These are phyloP conservation scores for Backusella tarrabulga DNA, from an alignment of 192 early-diverging fungal species.

Conservation along the genomic window DNA sequence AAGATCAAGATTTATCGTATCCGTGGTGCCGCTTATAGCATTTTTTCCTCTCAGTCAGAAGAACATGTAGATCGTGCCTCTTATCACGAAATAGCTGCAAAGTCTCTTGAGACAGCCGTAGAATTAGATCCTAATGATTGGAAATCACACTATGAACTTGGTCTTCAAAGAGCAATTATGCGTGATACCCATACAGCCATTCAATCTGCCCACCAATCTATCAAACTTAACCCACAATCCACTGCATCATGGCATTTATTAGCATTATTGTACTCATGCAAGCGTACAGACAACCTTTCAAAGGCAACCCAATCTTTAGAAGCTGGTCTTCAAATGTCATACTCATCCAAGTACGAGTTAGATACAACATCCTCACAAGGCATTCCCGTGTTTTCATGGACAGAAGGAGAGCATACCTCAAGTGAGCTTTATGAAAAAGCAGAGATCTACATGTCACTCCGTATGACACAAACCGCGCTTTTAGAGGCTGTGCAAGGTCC, in stretches of 20 bases:
- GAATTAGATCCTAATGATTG: conserved; percentile 43
- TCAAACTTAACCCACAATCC: conserved; percentile 51
- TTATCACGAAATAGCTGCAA: background rate
- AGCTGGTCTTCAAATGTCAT: conserved; percentile 44
- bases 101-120: conserved; percentile 44
- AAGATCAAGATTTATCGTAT: background rate
- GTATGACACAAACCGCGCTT: conserved; percentile 2
- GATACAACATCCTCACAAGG: background rate
- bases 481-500: conserved; percentile 44
- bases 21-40: background rate
- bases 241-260: conserved; percentile 74
- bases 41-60: conserved; percentile 3
- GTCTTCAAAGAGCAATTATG: conserved; percentile 62
- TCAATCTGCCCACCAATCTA: conserved; percentile 48
- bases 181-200: conserved; percentile 59
- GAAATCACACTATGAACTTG: conserved; percentile 62
- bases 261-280: conserved; percentile 59
- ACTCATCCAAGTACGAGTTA: conserved; percentile 43
- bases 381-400: conserved; percentile 7
- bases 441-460: conserved; percentile 30
- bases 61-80: background rate
- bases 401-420: conserved; percentile 54
- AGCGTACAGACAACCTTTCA: conserved; percentile 54
- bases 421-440: conserved; percentile 49
- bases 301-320: conserved; percentile 64